phyloP scores from a whole-genome alignment of 2,329 filamentous ascomycete species.

The Thielaviopsis punctulata region DNA sequence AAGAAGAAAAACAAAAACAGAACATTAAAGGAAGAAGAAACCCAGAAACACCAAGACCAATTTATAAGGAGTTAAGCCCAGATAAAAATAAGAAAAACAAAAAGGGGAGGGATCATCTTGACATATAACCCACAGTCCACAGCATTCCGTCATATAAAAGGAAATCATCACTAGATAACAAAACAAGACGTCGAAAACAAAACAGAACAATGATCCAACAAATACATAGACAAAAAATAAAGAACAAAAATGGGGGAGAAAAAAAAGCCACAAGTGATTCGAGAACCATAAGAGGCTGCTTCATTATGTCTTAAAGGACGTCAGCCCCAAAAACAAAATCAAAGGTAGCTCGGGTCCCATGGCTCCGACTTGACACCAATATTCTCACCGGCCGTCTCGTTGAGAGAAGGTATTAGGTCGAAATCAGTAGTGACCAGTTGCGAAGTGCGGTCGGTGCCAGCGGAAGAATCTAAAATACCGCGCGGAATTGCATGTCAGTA shows the following conservation, averaged over 20 bases:
- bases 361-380: background rate
- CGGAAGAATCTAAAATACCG: background rate
- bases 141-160: too few species aligned
- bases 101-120: too few species aligned
- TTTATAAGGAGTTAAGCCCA: too few species aligned
- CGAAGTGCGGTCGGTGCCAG: background rate
- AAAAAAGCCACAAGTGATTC: conserved; percentile 13
- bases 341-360: background rate
- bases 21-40: too few species aligned
- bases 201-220: background rate
- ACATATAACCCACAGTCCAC: too few species aligned
- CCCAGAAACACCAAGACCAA: too few species aligned
- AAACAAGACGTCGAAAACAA: background rate
- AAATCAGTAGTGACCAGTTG: background rate
- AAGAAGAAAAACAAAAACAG: too few species aligned
- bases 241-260: background rate
- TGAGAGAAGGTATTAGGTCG: background rate
- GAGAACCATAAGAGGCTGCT: background rate
- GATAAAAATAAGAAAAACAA: too few species aligned
- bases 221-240: background rate
- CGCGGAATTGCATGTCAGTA: background rate
- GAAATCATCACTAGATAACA: too few species aligned
- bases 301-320: background rate
- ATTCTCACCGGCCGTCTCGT: background rate
- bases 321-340: background rate